phyloP scores from a whole-genome alignment of 116 monocot genomes.

The Thalassia testudinum region DNA sequence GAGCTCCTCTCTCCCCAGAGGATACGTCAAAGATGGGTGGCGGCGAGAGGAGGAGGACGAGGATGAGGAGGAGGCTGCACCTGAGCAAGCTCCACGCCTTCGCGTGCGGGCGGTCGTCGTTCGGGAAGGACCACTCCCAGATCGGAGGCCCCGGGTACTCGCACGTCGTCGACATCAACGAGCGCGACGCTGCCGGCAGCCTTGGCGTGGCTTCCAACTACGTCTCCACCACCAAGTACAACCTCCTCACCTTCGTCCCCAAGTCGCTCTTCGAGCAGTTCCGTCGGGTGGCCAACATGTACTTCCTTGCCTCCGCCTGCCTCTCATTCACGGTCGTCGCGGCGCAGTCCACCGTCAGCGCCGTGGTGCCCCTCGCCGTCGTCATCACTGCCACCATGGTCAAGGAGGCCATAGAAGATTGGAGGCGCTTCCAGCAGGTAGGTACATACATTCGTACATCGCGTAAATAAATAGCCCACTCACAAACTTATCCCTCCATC shows the following conservation, averaged over 20 bases:
- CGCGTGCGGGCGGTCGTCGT: slow-evolving; percentile 15
- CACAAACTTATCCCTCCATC: no score
- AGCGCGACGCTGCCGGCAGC: slow-evolving; percentile 25
- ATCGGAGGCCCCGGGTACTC: slow-evolving; percentile 69
- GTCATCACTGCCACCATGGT: slow-evolving; percentile 63
- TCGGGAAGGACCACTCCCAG: slow-evolving; percentile 29
- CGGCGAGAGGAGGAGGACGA: slow-evolving; percentile 23
- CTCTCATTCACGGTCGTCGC: slow-evolving; percentile 51
- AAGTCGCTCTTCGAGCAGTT: slow-evolving; percentile 90
- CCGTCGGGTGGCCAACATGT: slow-evolving; percentile 77
- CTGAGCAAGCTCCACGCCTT: slow-evolving; percentile 53
- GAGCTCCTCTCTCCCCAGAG: no score
- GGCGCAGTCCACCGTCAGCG: slow-evolving; percentile 39
- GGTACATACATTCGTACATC: no score
- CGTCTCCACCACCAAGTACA: slow-evolving; percentile 82
- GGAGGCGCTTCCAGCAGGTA: slow-evolving; percentile 69
- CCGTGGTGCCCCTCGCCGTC: slow-evolving; percentile 32
- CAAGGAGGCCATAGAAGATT: slow-evolving; percentile 79
- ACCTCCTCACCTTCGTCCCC: slow-evolving; percentile 39
- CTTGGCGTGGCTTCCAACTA: slow-evolving; percentile 32
- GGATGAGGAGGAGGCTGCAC: slow-evolving; percentile 25
- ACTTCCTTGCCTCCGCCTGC: slow-evolving; percentile 40
- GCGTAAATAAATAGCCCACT: no score
- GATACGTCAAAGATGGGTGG: no score
- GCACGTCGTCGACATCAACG: slow-evolving; percentile 38